Percentiles rank a stretch among this genome's conserved stretches.
These are phyloP conservation scores for Amniculicola lignicola DNA, from an alignment of 495 filamentous ascomycete species.

Conservation along the genomic window DNA sequence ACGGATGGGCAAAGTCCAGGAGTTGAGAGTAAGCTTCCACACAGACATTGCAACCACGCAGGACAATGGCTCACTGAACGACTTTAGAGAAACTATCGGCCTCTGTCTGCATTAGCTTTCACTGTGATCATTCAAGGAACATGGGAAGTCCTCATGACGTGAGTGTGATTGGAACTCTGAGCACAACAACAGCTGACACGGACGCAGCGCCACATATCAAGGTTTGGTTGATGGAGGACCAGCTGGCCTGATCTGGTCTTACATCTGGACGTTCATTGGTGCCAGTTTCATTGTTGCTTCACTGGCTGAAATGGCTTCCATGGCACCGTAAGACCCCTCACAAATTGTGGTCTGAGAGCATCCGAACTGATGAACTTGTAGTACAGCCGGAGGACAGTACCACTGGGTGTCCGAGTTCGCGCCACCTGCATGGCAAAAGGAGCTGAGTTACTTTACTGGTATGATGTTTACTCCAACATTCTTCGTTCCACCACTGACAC, in stretches of 20 bases:
- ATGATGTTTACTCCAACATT: background rate
- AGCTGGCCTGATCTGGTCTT: constrained; percentile 33
- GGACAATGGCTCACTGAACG: background rate
- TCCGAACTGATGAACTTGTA: background rate
- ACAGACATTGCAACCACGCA: background rate
- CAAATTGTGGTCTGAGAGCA: background rate
- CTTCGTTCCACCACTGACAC: background rate
- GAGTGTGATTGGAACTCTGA: background rate
- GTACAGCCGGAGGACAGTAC: constrained; percentile 37
- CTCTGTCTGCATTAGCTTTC: constrained; percentile 32
- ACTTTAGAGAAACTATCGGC: constrained; percentile 29
- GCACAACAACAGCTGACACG: background rate
- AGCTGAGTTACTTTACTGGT: constrained; percentile 38
- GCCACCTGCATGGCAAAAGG: constrained; percentile 32
- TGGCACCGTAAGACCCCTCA: constrained; percentile 22
- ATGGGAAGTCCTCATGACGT: constrained; percentile 34
- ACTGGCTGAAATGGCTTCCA: constrained; percentile 37
- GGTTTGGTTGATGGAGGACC: constrained; percentile 39
- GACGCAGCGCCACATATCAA: constrained; percentile 17
- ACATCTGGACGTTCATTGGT: constrained; percentile 26
- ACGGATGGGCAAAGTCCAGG: constrained; percentile 31
- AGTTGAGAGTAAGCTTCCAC: constrained; percentile 19
- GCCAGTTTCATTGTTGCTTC: constrained; percentile 15
- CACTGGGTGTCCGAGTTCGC: constrained; percentile 42
- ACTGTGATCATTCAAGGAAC: constrained; percentile 29